phyloP scores from a whole-genome alignment of 1,284 basidiomycete genomes.

The Mycena sp. region DNA sequence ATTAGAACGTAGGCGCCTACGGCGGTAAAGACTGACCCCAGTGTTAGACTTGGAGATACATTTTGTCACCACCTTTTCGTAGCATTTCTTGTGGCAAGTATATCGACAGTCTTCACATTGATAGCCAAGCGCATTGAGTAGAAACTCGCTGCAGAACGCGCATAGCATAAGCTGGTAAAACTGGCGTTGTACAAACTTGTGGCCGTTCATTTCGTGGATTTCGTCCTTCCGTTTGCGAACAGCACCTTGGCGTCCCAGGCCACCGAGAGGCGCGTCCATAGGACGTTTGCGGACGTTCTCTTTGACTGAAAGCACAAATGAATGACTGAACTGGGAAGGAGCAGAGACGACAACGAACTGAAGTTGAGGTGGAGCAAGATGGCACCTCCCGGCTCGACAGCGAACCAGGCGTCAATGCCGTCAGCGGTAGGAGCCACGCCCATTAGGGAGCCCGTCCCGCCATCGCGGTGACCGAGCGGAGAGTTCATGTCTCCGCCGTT shows the following conservation, averaged over 20 bases:
- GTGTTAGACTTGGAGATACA: slow-evolving; percentile 98
- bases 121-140: slow-evolving; percentile 96
- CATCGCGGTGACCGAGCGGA: slow-evolving; percentile 59
- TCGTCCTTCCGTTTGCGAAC: slow-evolving; percentile 98
- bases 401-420: slow-evolving; percentile 97
- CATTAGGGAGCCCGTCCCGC: slow-evolving; percentile 42
- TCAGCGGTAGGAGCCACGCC: slow-evolving; percentile 57
- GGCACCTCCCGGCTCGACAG: slow-evolving; percentile 97
- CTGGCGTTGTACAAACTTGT: slow-evolving; percentile 97
- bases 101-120: slow-evolving; percentile 99
- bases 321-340: not conserved
- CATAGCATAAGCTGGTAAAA: slow-evolving; percentile 99
- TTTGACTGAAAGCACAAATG: slow-evolving; percentile 73
- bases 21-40: slow-evolving; percentile 68
- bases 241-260: slow-evolving; percentile 97
- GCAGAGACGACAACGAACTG: slow-evolving; percentile 61
- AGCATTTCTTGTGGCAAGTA: slow-evolving; percentile 99
- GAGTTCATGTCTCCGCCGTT: slow-evolving; percentile 61
- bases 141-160: slow-evolving; percentile 97
- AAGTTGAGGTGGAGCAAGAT: slow-evolving; percentile 90
- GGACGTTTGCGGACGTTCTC: slow-evolving; percentile 96
- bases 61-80: slow-evolving; percentile 99
- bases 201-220: slow-evolving; percentile 99
- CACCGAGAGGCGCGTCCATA: slow-evolving; percentile 83
- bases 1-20: slow-evolving; percentile 6